Percentiles rank a stretch among this genome's conserved stretches.
phyloP scores from a whole-genome alignment of 106 monocot species.

The Gastrodia elata region DNA sequence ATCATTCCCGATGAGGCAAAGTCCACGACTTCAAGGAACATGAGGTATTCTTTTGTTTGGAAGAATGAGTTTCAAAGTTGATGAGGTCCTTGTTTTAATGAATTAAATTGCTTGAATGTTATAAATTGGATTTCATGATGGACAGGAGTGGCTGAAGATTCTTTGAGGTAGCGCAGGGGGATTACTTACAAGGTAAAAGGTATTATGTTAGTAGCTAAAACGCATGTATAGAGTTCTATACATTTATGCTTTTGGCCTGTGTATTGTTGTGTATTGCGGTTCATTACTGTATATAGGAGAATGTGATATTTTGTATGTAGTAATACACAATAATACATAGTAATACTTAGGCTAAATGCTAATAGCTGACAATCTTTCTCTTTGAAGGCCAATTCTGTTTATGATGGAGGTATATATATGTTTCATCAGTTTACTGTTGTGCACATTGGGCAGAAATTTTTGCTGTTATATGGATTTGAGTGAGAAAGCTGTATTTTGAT shows the following conservation, averaged over 20 bases:
- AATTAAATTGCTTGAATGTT: neutral
- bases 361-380: neutral
- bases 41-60: constrained; percentile 16
- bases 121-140: neutral
- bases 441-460: neutral
- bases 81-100: neutral
- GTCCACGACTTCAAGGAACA: constrained; percentile 43
- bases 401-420: neutral
- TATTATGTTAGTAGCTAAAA: no score
- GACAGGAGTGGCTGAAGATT: neutral
- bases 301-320: neutral
- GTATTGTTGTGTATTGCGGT: constrained; percentile 1
- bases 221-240: no score
- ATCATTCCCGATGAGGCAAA: constrained; percentile 37
- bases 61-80: neutral
- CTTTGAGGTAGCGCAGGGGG: neutral
- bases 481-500: neutral
- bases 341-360: neutral
- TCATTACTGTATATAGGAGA: neutral
- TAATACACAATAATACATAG: neutral
- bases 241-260: neutral
- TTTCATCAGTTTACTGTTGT: neutral
- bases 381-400: neutral
- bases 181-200: neutral
- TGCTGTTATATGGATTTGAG: neutral